Percentiles rank a stretch among this genome's conserved stretches.
Evolutionary conservation across 2,329 filamentous ascomycete genomes (phyloP).

Genomic region (Ophiocordyceps sinensis): DNA sequence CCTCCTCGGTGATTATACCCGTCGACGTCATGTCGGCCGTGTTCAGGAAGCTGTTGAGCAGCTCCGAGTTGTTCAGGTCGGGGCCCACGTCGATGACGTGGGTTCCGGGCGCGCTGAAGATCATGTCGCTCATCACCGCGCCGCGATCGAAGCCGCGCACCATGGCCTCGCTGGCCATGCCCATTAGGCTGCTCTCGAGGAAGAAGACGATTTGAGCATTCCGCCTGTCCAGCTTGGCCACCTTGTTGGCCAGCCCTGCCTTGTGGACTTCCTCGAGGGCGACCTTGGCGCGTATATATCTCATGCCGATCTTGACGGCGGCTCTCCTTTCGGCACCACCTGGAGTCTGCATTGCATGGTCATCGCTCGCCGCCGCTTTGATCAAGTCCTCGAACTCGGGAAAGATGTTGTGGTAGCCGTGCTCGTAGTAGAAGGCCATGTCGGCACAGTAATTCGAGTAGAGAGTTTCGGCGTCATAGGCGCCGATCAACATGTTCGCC

Average conservation of each 20-base stretch:
- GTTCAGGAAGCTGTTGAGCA: conserved; percentile 9
- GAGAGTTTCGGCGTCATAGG: conserved; percentile 6
- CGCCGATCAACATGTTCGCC: conserved; percentile 7
- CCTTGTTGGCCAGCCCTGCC: background rate
- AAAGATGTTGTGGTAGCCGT: conserved; percentile 9
- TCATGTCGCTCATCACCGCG: conserved; percentile 8
- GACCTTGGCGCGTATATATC: conserved; percentile 8
- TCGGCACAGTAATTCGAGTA: conserved; percentile 11
- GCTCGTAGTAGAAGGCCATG: conserved; percentile 11
- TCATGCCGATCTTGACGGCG: conserved; percentile 5
- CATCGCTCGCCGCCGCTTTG: conserved; percentile 5
- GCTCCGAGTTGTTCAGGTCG: conserved; percentile 8
- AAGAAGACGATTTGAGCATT: conserved; percentile 6
- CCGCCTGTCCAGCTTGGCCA: conserved; percentile 5
- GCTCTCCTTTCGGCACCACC: conserved; percentile 6
- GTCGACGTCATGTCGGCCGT: conserved; percentile 6
- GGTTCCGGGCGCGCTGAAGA: conserved; percentile 8
- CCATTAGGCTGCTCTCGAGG: conserved; percentile 8
- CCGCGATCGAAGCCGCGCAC: conserved; percentile 7
- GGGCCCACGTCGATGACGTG: conserved; percentile 9
- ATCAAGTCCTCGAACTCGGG: conserved; percentile 6
- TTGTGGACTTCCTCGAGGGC: background rate
- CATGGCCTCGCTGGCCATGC: conserved; percentile 8
- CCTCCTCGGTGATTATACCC: conserved; percentile 8
- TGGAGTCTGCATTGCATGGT: conserved; percentile 5